Percentiles rank a stretch among this genome's conserved stretches.
These are phyloP conservation scores for Hansfordia pulvinata DNA, from an alignment of 2,329 filamentous ascomycete species.

Conservation along the genomic window DNA sequence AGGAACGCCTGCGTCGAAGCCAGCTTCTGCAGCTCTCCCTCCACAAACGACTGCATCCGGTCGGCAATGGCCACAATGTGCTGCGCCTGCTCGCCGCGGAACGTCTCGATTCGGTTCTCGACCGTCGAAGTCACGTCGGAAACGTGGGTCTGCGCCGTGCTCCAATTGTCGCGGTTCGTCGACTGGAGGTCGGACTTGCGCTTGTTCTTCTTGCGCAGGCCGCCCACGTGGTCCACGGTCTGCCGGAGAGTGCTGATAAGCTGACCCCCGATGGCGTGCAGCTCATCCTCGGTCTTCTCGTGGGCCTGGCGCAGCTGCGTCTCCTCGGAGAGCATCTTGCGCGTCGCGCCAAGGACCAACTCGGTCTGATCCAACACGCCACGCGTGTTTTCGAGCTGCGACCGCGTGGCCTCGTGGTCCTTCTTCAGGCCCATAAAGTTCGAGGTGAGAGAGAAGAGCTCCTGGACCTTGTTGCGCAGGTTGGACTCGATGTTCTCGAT, in stretches of 20 bases:
- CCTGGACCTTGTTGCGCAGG: constrained; percentile 84
- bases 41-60: constrained; percentile 66
- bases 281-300: constrained; percentile 66
- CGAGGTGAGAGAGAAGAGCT: constrained; percentile 74
- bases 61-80: constrained; percentile 54
- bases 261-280: constrained; percentile 59
- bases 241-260: constrained; percentile 66
- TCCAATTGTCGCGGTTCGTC: constrained; percentile 69
- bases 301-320: constrained; percentile 70
- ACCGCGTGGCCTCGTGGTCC: constrained; percentile 67
- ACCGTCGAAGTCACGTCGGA: constrained; percentile 63
- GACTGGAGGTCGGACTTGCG: constrained; percentile 74
- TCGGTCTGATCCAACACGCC: constrained; percentile 79
- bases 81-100: constrained; percentile 59
- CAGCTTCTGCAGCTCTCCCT: constrained; percentile 59
- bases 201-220: constrained; percentile 74
- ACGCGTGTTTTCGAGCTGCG: constrained; percentile 65
- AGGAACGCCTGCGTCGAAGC: constrained; percentile 34
- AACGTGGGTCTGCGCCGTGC: constrained; percentile 61
- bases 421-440: constrained; percentile 82
- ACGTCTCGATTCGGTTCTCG: constrained; percentile 59
- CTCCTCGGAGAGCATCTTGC: constrained; percentile 66
- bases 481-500: constrained; percentile 88
- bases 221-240: constrained; percentile 69
- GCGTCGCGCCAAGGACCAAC: constrained; percentile 64